These are phyloP conservation scores for Oryza punctata DNA, from an alignment of 176 grass and related monocot species.

Conservation along the genomic window DNA sequence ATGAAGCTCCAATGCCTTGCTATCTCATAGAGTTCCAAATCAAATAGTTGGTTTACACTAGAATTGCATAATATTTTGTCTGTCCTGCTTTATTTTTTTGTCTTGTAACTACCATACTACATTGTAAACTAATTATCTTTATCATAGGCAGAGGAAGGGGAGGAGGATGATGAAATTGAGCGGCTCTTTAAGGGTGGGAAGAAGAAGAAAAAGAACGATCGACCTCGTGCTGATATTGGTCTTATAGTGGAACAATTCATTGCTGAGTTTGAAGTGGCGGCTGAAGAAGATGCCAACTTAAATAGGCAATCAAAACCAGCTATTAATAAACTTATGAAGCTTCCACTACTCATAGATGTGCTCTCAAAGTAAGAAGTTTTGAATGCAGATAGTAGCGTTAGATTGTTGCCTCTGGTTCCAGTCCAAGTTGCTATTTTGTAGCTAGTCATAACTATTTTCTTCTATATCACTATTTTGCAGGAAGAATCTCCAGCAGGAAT, in stretches of 20 bases:
- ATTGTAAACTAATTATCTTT: conserved; percentile 8
- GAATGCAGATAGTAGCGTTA: not conserved
- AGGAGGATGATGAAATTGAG: conserved; percentile 89
- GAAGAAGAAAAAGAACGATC: conserved; percentile 92
- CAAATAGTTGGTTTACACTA: not conserved
- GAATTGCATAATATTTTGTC: not conserved
- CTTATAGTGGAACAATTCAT: conserved; percentile 92
- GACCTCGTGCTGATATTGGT: conserved; percentile 84
- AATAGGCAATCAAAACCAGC: conserved; percentile 95
- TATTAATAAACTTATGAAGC: conserved; percentile 95
- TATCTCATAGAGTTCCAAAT: not conserved
- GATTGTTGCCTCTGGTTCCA: not conserved
- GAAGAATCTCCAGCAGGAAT: conserved; percentile 98
- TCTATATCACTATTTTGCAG: conserved; percentile 46
- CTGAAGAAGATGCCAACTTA: conserved; percentile 95
- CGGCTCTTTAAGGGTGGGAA: conserved; percentile 79
- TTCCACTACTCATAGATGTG: conserved; percentile 89
- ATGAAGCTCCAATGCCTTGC: not conserved
- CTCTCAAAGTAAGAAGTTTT: conserved; percentile 86
- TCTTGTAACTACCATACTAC: not conserved
- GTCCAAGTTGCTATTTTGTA: not conserved
- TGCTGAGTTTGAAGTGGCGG: conserved; percentile 88
- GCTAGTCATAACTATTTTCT: conserved; percentile 22
- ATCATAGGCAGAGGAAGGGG: conserved; percentile 82
- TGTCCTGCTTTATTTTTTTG: conserved; percentile 12